Base-by-base conservation (phyloP, 306 rosid genomes). In the Elaeagnus macrophylla region DNA sequence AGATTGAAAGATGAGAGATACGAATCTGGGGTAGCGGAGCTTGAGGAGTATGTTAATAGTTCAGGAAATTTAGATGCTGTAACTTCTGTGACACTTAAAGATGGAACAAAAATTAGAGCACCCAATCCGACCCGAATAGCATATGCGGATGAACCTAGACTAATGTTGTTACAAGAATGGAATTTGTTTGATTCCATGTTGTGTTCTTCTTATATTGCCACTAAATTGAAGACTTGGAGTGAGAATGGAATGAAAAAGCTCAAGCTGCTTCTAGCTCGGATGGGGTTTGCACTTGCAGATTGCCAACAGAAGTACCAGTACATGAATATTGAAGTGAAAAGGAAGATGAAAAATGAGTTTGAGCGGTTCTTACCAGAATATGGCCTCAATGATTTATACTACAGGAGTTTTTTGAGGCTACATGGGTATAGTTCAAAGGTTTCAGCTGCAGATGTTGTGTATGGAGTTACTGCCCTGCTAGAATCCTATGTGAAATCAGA, bases 381-480 rank as follows among this genome's bases (percentile, higher is more conserved):
- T 57, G 99, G 99, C 1, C 80, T 91, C 7, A 84, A 83, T 37
- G 96, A 91, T 71, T 84, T 91, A 65, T 84, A 91, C 62, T 91
- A 80, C 72, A 65, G 99, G 44, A 85, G 96, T 48, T 91, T 91
- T 74, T 36, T 82, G 71, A 56, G 96, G 59, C 46, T 77, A 15
- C 88, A 84, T 41, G 88, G 93, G 37, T 91, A 91, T 60, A 81
- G 83, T 62, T 87, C 96, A 13, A 91, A 68, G 68, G 81, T 91
- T 10, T 87, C 99, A 8, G 99, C 99, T 16, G 99, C 99, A 12
- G 99, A 91, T 72, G 96, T 91, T 53, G 99, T 91, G n/a, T 87
- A 78, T 53, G 99, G 99, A 6, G 95, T 91, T 17, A 91, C 99
- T 12, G 99, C 99, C 0, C 64, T 87, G 80, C 88, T 91, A 1